Evolutionary conservation across 2,329 filamentous ascomycete genomes (phyloP).

Genomic region (Aquanectria penicillioides): DNA sequence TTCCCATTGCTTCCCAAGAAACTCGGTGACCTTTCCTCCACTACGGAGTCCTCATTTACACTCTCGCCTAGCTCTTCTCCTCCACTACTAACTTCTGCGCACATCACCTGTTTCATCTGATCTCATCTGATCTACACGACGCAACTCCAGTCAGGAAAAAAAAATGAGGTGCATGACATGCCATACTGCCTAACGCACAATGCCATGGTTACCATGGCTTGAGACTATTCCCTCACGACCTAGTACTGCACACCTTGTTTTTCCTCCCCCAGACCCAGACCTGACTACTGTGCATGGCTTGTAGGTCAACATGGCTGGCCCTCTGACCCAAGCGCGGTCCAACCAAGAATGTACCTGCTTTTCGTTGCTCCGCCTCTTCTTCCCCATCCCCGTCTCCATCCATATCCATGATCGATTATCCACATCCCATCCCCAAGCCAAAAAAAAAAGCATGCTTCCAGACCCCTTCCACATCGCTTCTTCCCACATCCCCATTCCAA

Average conservation of each 20-base stretch:
- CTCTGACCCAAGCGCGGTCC: background rate
- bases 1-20: background rate
- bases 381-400: conserved; percentile 16
- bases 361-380: conserved; percentile 17
- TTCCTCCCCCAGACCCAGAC: background rate
- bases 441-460: conserved; percentile 28
- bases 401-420: conserved; percentile 14
- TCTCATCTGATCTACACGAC: conserved; percentile 33
- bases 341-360: conserved; percentile 16
- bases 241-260: background rate
- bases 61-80: background rate
- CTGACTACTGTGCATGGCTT: background rate
- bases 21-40: conserved; percentile 7
- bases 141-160: background rate
- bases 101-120: conserved; percentile 31
- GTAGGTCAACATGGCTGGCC: background rate
- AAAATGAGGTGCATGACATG: too few relatives aligned
- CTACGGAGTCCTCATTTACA: conserved; percentile 5
- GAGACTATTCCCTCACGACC: background rate
- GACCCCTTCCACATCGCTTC: conserved; percentile 29
- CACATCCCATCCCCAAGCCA: conserved; percentile 24
- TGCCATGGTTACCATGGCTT: background rate
- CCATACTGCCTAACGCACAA: background rate
- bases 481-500: too few relatives aligned
- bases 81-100: conserved; percentile 1